Percentiles rank a stretch among this genome's conserved stretches.
These are phyloP conservation scores for Conticribra weissflogii DNA, from an alignment of 108 stramenopile genomes.

Conservation along the genomic window DNA sequence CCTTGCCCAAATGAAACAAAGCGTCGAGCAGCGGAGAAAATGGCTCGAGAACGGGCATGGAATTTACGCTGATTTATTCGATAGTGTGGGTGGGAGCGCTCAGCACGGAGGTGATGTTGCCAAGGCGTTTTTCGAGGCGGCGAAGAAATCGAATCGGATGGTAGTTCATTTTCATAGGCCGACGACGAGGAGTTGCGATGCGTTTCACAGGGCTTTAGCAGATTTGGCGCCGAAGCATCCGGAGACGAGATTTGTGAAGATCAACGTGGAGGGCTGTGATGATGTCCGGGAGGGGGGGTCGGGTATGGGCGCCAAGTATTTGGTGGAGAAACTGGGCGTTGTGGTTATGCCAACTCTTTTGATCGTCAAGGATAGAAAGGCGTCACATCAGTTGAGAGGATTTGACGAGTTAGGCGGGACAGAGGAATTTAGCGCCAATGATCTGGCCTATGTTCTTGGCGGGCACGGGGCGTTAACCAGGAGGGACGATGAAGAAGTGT, in stretches of 20 bases:
- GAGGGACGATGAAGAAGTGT: constrained; percentile 55
- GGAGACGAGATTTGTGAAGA: constrained; percentile 95
- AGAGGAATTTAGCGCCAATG: constrained; percentile 86
- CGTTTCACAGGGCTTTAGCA: constrained; percentile 90
- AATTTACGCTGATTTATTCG: constrained; percentile 73
- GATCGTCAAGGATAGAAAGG: constrained; percentile 91
- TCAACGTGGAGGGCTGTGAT: constrained; percentile 96
- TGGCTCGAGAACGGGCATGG: constrained; percentile 90
- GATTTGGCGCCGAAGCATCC: constrained; percentile 88
- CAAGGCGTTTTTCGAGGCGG: constrained; percentile 91
- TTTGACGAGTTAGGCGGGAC: constrained; percentile 98
- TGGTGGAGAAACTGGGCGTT: constrained; percentile 94
- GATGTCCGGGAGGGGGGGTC: constrained; percentile 42
- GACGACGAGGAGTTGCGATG: constrained; percentile 89
- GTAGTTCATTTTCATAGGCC: constrained; percentile 98
- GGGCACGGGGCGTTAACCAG: constrained; percentile 58
- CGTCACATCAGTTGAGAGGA: constrained; percentile 91
- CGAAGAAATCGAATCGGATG: constrained; percentile 80
- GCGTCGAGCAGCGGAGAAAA: constrained; percentile 59
- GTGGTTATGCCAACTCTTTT: constrained; percentile 97
- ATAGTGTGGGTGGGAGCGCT: constrained; percentile 44
- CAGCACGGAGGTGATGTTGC: constrained; percentile 67
- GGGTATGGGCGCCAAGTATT: constrained; percentile 76
- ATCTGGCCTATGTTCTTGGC: constrained; percentile 84
- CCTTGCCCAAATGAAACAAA: constrained; percentile 74